Evolutionary conservation across 1,284 basidiomycete species (phyloP), one percentile per base, ranked within the genome.

Genomic region (Testicularia cyperi): DNA sequence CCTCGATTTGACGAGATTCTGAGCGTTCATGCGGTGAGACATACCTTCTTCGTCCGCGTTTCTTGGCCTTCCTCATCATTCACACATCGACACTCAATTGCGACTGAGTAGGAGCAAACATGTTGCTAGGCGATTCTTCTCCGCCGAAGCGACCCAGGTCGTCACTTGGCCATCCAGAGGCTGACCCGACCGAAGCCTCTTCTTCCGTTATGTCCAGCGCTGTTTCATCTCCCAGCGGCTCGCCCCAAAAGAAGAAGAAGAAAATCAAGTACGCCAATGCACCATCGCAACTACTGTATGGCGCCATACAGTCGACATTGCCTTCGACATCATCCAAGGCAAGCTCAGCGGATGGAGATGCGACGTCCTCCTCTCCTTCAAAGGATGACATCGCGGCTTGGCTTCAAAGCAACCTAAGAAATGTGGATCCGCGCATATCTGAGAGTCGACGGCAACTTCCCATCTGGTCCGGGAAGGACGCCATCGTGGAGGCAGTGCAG

Each of bases 401-500:
- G 25, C 25, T 27, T 27, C 9, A 9, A 27, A n/a, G n/a, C 9
- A n/a, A 9, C 9, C 25, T 27, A 9, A 16, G 30, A 13, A 19
- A 23, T 8, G 60, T 58, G 16, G 54, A 68, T 25, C 53, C 40
- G 10, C 40, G 47, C 20, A 63, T 68, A 35, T 5, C 38, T 8
- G 63, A 65, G 12, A 55, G 58, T 6, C 45, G 64, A 4, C 29
- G 41, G 19, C 49, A 45, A 10, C 61, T 76, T 6, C 72, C 74
- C 26, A 70, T 76, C 27, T 51, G 53, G 35, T 58, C 64, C 0
- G 71, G 67, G 15, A 63, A 64, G 24, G 44, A 69, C 28, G 55
- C 39, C 28, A 44, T 54, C 44, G 39, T 71, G 5, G 43, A 66
- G 4, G 54, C 53, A 8, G 56, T 74, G 1, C 78, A 82, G 31